Evolutionary conservation across 257 asterid genomes (phyloP).

Genomic region (Solanum ossicruentum): DNA sequence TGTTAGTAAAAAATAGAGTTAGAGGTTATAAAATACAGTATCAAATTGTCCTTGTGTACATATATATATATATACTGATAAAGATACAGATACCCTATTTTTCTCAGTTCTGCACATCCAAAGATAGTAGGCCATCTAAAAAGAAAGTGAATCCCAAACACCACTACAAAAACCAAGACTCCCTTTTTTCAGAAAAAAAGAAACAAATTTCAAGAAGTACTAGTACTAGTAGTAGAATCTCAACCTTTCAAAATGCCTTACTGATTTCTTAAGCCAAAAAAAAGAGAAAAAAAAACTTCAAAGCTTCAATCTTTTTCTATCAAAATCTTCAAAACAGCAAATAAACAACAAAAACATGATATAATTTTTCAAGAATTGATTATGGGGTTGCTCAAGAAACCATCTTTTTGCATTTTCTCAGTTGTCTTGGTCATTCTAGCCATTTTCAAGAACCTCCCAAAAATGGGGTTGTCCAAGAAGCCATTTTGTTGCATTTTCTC

Average conservation of each 20-base stretch:
- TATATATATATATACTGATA: slow-evolving; percentile 10
- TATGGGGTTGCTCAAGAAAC: slow-evolving; percentile 40
- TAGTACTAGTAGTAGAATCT: not conserved
- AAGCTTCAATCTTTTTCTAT: slow-evolving; percentile 3
- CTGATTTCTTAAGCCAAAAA: slow-evolving; percentile 12
- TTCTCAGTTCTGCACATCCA: slow-evolving; percentile 21
- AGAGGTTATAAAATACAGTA: not conserved
- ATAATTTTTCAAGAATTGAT: slow-evolving; percentile 31
- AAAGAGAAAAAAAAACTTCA: slow-evolving; percentile 6
- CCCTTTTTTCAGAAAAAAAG: slow-evolving; percentile 7
- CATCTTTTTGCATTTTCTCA: slow-evolving; percentile 18
- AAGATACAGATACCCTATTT: slow-evolving; percentile 9
- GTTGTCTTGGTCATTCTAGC: slow-evolving; percentile 11
- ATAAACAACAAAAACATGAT: slow-evolving; percentile 27
- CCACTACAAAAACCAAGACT: slow-evolving; percentile 28
- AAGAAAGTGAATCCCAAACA: slow-evolving; percentile 26
- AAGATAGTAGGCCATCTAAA: slow-evolving; percentile 12
- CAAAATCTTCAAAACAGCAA: not conserved
- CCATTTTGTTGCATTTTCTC: slow-evolving; percentile 21
- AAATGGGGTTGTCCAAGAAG: slow-evolving; percentile 35
- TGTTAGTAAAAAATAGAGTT: not conserved
- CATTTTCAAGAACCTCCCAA: slow-evolving; percentile 15
- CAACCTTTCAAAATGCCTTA: slow-evolving; percentile 5
- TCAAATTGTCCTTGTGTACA: slow-evolving; percentile 11
- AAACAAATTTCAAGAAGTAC: slow-evolving; percentile 17